Conservation (phyloP, 257 asterid species). For the Paulownia fortunei region DNA sequence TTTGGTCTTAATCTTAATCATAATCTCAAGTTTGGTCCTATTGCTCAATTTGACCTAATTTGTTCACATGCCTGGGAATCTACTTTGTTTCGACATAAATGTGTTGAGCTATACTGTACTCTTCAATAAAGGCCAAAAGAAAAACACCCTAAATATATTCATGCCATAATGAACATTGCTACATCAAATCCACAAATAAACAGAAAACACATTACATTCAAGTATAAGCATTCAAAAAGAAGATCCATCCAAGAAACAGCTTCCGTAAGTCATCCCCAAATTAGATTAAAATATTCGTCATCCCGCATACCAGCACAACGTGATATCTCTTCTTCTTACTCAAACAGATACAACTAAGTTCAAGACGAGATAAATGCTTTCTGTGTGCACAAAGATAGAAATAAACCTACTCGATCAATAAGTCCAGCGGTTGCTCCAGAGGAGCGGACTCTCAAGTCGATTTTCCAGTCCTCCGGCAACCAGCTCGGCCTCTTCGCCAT, state of each 20-base stretch:
- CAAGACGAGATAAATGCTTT: not conserved
- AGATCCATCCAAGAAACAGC: constrained; percentile 13
- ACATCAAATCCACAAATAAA: not conserved
- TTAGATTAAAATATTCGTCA: not conserved
- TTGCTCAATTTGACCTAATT: not conserved
- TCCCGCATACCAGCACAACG: not conserved
- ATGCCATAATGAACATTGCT: not conserved
- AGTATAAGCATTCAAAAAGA: constrained; percentile 18
- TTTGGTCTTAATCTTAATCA: not conserved
- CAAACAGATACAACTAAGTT: constrained; percentile 11
- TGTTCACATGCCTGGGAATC: not conserved
- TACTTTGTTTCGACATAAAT: not conserved
- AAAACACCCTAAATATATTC: constrained; percentile 16
- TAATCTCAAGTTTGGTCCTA: not conserved
- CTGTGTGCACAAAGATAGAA: not conserved
- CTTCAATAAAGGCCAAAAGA: not conserved
- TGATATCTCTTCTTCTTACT: not conserved
- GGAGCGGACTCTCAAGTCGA: constrained; percentile 41
- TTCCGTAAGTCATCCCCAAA: not conserved
- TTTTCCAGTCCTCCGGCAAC: constrained; percentile 51
- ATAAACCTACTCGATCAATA: constrained; percentile 50
- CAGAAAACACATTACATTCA: not conserved
- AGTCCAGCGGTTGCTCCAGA: constrained; percentile 51
- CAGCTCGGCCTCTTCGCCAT: constrained; percentile 49
- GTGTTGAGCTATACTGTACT: not conserved